Evolutionary conservation across 352 stramenopile species (phyloP).

Genomic region (Globisporangium radiosum): DNA sequence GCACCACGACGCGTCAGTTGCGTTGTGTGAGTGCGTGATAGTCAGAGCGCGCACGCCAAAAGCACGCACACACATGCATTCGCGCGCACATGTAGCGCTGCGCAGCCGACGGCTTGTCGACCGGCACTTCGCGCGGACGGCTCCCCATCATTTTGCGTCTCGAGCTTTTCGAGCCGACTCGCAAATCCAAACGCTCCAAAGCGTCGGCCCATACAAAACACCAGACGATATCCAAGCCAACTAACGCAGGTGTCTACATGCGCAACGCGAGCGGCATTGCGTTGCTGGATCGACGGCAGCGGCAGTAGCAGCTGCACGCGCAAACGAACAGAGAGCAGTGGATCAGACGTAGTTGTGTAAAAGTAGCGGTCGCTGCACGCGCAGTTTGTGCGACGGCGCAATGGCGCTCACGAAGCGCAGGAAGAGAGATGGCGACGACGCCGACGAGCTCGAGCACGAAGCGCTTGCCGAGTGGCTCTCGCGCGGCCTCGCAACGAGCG

Average conservation of each 20-base stretch:
- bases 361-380: no score
- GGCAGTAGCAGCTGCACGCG: no score
- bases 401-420: slow-evolving; percentile 19
- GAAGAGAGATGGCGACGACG: slow-evolving; percentile 13
- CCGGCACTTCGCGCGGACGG: slow-evolving; percentile 44
- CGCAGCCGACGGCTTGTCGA: slow-evolving; percentile 45
- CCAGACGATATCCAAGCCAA: no score
- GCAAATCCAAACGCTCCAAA: no score
- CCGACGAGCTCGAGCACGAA: slow-evolving; percentile 60
- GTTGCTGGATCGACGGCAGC: no score
- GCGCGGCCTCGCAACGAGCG: slow-evolving; percentile 42
- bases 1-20: not conserved
- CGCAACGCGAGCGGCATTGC: no score
- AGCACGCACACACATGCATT: not conserved
- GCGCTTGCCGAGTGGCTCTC: slow-evolving; percentile 69
- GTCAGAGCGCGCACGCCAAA: not conserved
- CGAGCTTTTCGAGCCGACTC: no score
- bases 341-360: no score
- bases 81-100: slow-evolving; percentile 42
- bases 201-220: no score
- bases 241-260: no score
- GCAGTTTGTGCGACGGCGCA: not conserved
- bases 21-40: not conserved
- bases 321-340: no score
- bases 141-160: slow-evolving; percentile 3